Conservation (phyloP, 1,139 yeast species). For the Arxiozyma slooffiae region DNA sequence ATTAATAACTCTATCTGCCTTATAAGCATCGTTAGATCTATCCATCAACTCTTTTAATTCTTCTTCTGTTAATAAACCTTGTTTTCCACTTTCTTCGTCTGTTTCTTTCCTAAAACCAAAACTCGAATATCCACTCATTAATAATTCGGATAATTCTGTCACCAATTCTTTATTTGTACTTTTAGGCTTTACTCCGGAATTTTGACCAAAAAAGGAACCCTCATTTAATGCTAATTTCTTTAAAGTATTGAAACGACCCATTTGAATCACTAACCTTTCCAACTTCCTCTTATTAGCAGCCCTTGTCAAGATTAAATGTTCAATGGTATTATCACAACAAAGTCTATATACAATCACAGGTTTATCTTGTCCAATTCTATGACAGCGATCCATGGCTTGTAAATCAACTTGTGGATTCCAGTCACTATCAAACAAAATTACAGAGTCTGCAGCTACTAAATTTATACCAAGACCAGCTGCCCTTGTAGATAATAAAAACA, state of each 20-base stretch:
- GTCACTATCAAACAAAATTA: slow-evolving; percentile 80
- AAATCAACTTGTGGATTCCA: slow-evolving; percentile 97
- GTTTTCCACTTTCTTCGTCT: slow-evolving; percentile 13
- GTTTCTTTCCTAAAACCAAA: slow-evolving; percentile 20
- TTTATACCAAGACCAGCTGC: slow-evolving; percentile 95
- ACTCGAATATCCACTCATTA: slow-evolving; percentile 25
- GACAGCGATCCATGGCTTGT: slow-evolving; percentile 94
- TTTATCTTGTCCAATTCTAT: slow-evolving; percentile 78
- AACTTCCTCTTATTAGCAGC: slow-evolving; percentile 72
- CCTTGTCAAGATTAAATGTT: slow-evolving; percentile 65
- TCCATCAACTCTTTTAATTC: slow-evolving; percentile 50
- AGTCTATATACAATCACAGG: slow-evolving; percentile 78
- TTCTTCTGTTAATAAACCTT: slow-evolving; percentile 24
- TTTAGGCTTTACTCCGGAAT: slow-evolving; percentile 11
- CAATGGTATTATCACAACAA: slow-evolving; percentile 68
- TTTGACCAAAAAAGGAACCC: slow-evolving; percentile 22
- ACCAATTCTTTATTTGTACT: slow-evolving; percentile 24
- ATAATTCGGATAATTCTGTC: slow-evolving; percentile 25
- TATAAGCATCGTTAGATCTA: slow-evolving; percentile 42
- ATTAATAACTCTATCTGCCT: slow-evolving; percentile 15
- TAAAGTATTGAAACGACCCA: slow-evolving; percentile 65
- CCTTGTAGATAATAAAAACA: slow-evolving; percentile 72
- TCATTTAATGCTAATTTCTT: slow-evolving; percentile 33
- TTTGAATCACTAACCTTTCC: slow-evolving; percentile 73
- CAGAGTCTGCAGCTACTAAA: slow-evolving; percentile 79